Percentiles rank a stretch among this genome's conserved stretches.
Conservation (phyloP, 331 rosid genomes). For the Saraca asoca region DNA sequence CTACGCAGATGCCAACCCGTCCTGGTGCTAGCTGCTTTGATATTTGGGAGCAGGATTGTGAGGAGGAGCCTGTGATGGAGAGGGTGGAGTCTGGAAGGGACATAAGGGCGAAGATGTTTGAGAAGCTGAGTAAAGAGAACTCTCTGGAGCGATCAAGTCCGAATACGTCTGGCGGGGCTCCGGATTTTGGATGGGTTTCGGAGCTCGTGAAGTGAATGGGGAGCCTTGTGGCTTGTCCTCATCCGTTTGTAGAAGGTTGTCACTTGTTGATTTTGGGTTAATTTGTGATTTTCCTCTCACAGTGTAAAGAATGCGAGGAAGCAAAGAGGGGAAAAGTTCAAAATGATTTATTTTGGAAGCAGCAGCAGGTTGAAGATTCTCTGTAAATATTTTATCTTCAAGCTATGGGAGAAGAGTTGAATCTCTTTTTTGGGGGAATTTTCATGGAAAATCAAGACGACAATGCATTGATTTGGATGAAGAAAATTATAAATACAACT, state of each 20-base stretch:
- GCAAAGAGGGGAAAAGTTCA: slow-evolving; percentile 19
- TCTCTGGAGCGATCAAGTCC: slow-evolving; percentile 49
- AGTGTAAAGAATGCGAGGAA: slow-evolving; percentile 44
- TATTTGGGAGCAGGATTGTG: slow-evolving; percentile 54
- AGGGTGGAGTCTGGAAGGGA: slow-evolving; percentile 62
- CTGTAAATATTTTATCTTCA: slow-evolving; percentile 44
- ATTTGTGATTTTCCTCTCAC: slow-evolving; percentile 24
- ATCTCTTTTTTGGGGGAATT: slow-evolving; percentile 38
- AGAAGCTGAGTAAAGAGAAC: slow-evolving; percentile 76
- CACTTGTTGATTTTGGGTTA: slow-evolving; percentile 1
- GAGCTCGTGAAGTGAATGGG: slow-evolving; percentile 63
- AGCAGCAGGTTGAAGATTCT: slow-evolving; percentile 10
- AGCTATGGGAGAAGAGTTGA: slow-evolving; percentile 44
- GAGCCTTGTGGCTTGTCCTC: not conserved
- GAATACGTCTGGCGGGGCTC: slow-evolving; percentile 31
- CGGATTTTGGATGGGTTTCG: slow-evolving; percentile 84
- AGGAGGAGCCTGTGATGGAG: slow-evolving; percentile 56
- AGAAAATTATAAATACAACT: no score
- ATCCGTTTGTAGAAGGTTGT: not conserved
- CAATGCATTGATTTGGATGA: slow-evolving; percentile 32
- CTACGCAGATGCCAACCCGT: slow-evolving; percentile 58
- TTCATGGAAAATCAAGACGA: slow-evolving; percentile 7
- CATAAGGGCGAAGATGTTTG: slow-evolving; percentile 72
- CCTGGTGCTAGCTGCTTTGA: slow-evolving; percentile 45
- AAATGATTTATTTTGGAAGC: slow-evolving; percentile 51